A percentile compares a stretch with the other conserved stretches of the same genome.
Evolutionary conservation across 768 basidiomycete species (phyloP).

Genomic region (Serendipita sp.): DNA sequence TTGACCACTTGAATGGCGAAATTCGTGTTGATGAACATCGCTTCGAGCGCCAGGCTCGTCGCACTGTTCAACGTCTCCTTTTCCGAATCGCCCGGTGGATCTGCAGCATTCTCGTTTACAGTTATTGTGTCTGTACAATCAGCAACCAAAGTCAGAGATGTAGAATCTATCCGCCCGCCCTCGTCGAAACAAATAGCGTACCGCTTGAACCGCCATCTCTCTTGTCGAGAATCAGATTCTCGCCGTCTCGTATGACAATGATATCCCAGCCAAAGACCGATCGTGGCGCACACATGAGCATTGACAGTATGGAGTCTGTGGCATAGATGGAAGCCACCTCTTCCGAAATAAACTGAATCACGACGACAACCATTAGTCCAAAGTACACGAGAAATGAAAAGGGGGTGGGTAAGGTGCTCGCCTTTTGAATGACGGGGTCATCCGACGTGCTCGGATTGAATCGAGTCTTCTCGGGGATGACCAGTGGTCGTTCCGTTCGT

Average conservation of each 20-base stretch:
- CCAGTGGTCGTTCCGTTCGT: conserved; percentile 78
- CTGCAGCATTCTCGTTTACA: conserved; percentile 95
- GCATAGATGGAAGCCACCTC: conserved; percentile 78
- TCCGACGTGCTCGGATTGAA: conserved; percentile 98
- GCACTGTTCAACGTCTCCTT: conserved; percentile 81
- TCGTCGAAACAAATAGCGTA: conserved; percentile 10
- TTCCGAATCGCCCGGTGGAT: conserved; percentile 83
- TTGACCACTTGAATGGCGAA: conserved; percentile 91
- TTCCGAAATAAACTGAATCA: conserved; percentile 59
- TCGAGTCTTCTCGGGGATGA: conserved; percentile 84
- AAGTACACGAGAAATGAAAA: neutral
- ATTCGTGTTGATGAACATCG: conserved; percentile 98
- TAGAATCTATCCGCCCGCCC: too few relatives aligned
- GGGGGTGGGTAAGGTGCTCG: conserved; percentile 20
- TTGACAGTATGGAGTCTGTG: conserved; percentile 87
- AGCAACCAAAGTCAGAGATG: neutral
- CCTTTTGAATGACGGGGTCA: conserved; percentile 91
- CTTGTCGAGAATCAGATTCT: conserved; percentile 92
- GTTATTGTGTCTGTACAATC: conserved; percentile 62
- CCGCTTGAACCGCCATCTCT: conserved; percentile 91
- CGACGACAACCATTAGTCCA: neutral
- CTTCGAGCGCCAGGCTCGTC: conserved; percentile 86
- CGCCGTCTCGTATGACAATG: conserved; percentile 82
- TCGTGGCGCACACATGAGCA: conserved; percentile 90
- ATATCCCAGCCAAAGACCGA: conserved; percentile 99